Evolutionary conservation across 164 flowering plant genomes (phyloP).

Genomic region (Euptelea pleiosperma): DNA sequence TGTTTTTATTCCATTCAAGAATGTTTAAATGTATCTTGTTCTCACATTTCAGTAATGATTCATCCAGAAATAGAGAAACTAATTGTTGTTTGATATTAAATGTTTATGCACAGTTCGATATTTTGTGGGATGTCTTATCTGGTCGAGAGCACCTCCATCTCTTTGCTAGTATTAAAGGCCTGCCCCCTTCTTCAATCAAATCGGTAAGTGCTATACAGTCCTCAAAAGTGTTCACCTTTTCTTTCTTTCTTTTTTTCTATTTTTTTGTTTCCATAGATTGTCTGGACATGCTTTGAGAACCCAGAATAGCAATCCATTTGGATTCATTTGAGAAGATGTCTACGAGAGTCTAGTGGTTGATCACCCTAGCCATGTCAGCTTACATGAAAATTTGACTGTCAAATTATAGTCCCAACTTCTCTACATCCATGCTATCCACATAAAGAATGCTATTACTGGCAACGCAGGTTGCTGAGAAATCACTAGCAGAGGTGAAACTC

Average conservation of each 20-base stretch:
- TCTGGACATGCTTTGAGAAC: background rate
- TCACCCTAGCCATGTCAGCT: too few species aligned
- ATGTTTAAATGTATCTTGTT: background rate
- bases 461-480: slow-evolving; percentile 55
- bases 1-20: background rate
- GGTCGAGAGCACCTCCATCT: slow-evolving; percentile 87
- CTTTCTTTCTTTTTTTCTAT: too few species aligned
- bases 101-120: slow-evolving; percentile 59
- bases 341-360: too few species aligned
- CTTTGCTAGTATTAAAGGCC: slow-evolving; percentile 89
- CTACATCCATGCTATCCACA: background rate
- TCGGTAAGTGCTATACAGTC: slow-evolving; percentile 38
- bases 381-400: too few species aligned
- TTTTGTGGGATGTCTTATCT: slow-evolving; percentile 86
- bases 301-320: background rate
- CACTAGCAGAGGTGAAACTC: slow-evolving; percentile 78
- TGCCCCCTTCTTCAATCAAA: slow-evolving; percentile 61
- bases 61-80: background rate
- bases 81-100: slow-evolving; percentile 7
- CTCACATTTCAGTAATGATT: background rate
- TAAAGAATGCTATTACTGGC: slow-evolving; percentile 2
- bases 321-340: background rate
- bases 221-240: background rate
- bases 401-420: background rate
- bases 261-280: background rate